A percentile compares a stretch with the other conserved stretches of the same genome.
phyloP scores from a whole-genome alignment of 345 rosid genomes.

The Salix udensis region DNA sequence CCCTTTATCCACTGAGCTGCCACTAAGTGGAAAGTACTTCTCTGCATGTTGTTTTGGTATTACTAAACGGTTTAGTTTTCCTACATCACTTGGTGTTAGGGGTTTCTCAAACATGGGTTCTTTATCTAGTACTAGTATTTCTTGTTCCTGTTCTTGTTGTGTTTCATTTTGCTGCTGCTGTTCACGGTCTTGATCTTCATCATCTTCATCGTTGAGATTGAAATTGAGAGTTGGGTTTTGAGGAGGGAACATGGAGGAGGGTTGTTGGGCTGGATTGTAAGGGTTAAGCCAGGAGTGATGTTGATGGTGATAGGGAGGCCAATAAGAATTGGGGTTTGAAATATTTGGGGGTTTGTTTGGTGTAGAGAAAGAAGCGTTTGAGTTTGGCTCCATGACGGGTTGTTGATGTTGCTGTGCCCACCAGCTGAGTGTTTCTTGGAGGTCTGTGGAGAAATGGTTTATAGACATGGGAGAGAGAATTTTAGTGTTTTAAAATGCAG shows the following conservation, averaged over 20 bases:
- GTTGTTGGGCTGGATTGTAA: background rate
- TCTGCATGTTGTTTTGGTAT: conserved; percentile 91
- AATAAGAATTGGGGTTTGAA: background rate
- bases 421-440: conserved; percentile 33
- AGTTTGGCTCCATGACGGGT: conserved; percentile 16
- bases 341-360: background rate
- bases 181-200: conserved; percentile 9
- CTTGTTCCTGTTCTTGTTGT: background rate
- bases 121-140: background rate
- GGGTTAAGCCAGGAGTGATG: background rate
- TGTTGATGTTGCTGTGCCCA: conserved; percentile 36
- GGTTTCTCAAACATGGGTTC: conserved; percentile 67
- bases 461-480: conserved; percentile 32
- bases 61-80: conserved; percentile 82
- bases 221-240: conserved; percentile 12
- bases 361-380: conserved; percentile 1
- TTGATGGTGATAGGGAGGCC: conserved; percentile 8
- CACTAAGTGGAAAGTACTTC: conserved; percentile 60
- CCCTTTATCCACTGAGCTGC: conserved; percentile 46
- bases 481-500: background rate
- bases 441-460: conserved; percentile 43
- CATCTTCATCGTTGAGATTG: conserved; percentile 23
- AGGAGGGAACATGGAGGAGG: conserved; percentile 7
- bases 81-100: conserved; percentile 86
- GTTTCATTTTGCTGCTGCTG: background rate